Evolutionary conservation across 2,329 filamentous ascomycete species (phyloP).

Genomic region (Paradendryphiella salina): DNA sequence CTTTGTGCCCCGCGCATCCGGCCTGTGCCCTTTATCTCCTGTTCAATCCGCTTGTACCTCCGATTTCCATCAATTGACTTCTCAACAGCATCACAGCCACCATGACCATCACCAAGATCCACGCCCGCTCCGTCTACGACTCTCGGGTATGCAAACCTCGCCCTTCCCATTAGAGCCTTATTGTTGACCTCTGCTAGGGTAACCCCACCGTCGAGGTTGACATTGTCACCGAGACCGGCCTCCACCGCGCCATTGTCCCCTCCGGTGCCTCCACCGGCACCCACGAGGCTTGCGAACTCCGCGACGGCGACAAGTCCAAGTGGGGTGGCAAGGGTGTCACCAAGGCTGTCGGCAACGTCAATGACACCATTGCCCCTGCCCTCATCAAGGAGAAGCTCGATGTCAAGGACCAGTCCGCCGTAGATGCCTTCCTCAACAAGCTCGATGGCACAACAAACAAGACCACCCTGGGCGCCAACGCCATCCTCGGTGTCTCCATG

Average conservation of each 20-base stretch:
- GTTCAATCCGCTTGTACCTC: slow-evolving; percentile 14
- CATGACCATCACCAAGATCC: slow-evolving; percentile 71
- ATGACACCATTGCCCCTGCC: slow-evolving; percentile 58
- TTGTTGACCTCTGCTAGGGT: slow-evolving; percentile 48
- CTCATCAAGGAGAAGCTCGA: slow-evolving; percentile 59
- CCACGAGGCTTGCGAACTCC: slow-evolving; percentile 58
- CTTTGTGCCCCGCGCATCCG: slow-evolving; percentile 31
- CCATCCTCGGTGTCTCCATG: slow-evolving; percentile 64
- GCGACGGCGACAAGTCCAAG: slow-evolving; percentile 57
- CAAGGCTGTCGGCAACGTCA: slow-evolving; percentile 60
- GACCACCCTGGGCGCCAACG: slow-evolving; percentile 62
- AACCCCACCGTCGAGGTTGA: slow-evolving; percentile 99
- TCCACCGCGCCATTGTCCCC: slow-evolving; percentile 96
- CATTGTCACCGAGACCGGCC: slow-evolving; percentile 91
- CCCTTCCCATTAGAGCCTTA: neutral
- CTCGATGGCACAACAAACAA: slow-evolving; percentile 64
- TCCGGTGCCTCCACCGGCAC: slow-evolving; percentile 85
- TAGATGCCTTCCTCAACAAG: slow-evolving; percentile 57
- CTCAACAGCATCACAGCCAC: slow-evolving; percentile 45
- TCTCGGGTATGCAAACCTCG: slow-evolving; percentile 62
- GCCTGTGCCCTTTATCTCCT: slow-evolving; percentile 31
- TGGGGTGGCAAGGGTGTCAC: slow-evolving; percentile 61
- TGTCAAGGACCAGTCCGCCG: slow-evolving; percentile 58
- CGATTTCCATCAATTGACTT: slow-evolving; percentile 30
- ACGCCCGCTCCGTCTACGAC: slow-evolving; percentile 85